Base-by-base conservation (phyloP, 1,139 yeast genomes). In the Zhuliangozyma parablackwelliae region DNA sequence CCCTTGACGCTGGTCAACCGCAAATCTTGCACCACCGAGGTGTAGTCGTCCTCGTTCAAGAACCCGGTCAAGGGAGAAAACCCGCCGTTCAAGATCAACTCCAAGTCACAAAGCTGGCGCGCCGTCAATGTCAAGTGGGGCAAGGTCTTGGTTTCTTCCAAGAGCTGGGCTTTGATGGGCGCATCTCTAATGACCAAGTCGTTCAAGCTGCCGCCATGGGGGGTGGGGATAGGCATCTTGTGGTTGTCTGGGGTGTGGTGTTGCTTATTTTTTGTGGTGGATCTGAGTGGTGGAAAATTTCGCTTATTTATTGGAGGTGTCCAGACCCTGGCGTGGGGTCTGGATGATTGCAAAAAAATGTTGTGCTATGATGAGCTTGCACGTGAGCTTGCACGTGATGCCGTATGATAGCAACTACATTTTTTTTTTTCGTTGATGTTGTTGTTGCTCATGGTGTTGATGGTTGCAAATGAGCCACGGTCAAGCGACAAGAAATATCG, bases 21-120 rank as follows among this genome's bases (percentile, higher is more conserved):
- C 68, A 88, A 70, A 44, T 84, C 76, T 40, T 79, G 70, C 32
- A 90, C 95, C 26, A 90, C 97, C 10, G 83, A 72, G 31, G 75
- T 67, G 63, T 90, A 90, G 61, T 90, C 97, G 43, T 76, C 73
- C 64, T 89, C 79, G 55, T 75, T 80, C 60, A 90, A 67, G 66
- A 90, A 90, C 1, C 97, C 97, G 39, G 79, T 78, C 50, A 90
- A 73, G 32, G 97, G 97, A 33, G 96, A 87, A 59, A 90, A 90
- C 6, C 97, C 97, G 61, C 97, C 97, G 53, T 84, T 85, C 47
- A 90, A 69, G 54, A 90, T 86, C 61, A 90, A 75, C 65, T 90
- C 97, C 56, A 90, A 69, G 63, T 90, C 97, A 64, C 97, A 90
- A 43, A 90, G 72, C 61, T 90, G 97, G 60, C 97, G 83, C 46